A percentile compares a stretch with the other conserved stretches of the same genome.
Evolutionary conservation across 495 filamentous ascomycete genomes (phyloP).

Genomic region (Trichoderma asperelloides): DNA sequence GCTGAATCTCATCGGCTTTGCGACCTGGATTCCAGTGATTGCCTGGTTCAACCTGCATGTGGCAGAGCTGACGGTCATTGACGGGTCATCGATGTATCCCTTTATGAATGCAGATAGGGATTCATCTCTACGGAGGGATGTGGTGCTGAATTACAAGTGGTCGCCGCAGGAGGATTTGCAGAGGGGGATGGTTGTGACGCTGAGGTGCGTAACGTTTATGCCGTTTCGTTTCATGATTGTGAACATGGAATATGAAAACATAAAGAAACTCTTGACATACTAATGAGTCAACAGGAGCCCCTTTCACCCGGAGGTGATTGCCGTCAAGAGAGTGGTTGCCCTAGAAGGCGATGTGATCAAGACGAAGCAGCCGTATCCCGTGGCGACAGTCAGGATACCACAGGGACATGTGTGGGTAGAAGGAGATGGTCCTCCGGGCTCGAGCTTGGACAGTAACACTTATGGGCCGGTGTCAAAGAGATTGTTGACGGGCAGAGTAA

Average conservation of each 20-base stretch:
- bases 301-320: constrained; percentile 45
- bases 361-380: constrained; percentile 53
- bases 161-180: constrained; percentile 33
- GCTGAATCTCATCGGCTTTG: constrained; percentile 42
- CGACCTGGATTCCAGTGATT: constrained; percentile 53
- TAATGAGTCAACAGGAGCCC: constrained; percentile 46
- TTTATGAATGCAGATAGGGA: constrained; percentile 60
- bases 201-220: constrained; percentile 30
- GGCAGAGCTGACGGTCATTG: constrained; percentile 52
- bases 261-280: too few species aligned
- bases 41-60: constrained; percentile 58
- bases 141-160: constrained; percentile 43
- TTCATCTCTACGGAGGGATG: constrained; percentile 43
- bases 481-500: constrained; percentile 54
- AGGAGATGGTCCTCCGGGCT: constrained; percentile 52
- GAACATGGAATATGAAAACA: too few species aligned
- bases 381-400: constrained; percentile 49
- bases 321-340: constrained; percentile 62
- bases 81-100: constrained; percentile 68
- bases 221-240: constrained; percentile 1
- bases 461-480: constrained; percentile 59
- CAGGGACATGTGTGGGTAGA: constrained; percentile 73
- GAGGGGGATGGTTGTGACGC: constrained; percentile 46
- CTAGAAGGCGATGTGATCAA: constrained; percentile 59
- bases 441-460: constrained; percentile 62